phyloP scores from a whole-genome alignment of 345 rosid genomes.

The Heritiera littoralis region DNA sequence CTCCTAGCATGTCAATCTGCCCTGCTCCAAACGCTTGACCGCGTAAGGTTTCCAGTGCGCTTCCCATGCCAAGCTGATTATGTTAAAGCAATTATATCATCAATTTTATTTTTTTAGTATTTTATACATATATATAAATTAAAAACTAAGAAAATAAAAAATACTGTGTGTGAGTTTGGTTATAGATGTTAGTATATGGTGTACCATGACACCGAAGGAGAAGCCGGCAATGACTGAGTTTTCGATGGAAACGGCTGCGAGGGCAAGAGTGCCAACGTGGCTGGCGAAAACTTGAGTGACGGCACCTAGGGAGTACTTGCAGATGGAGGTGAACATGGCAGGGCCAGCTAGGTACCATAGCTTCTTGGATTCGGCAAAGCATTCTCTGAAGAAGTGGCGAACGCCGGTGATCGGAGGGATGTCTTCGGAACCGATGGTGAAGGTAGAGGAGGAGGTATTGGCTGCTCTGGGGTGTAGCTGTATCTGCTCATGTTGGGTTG shows the following conservation, averaged over 20 bases:
- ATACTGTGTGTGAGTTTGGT: too few species aligned
- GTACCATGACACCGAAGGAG: slow-evolving; percentile 83
- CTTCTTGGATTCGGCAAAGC: slow-evolving; percentile 53
- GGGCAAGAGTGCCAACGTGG: slow-evolving; percentile 68
- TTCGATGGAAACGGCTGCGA: slow-evolving; percentile 84
- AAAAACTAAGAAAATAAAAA: too few species aligned
- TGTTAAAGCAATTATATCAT: too few species aligned
- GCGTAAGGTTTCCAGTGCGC: slow-evolving; percentile 90
- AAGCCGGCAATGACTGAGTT: slow-evolving; percentile 92
- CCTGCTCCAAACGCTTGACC: slow-evolving; percentile 96
- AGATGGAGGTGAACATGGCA: slow-evolving; percentile 85
- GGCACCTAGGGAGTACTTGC: slow-evolving; percentile 90
- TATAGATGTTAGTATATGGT: too few species aligned
- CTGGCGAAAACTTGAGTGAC: slow-evolving; percentile 76
- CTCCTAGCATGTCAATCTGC: slow-evolving; percentile 78
- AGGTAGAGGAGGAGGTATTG: slow-evolving; percentile 23
- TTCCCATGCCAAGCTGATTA: slow-evolving; percentile 90
- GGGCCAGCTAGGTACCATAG: slow-evolving; percentile 93
- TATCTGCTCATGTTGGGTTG: too few species aligned
- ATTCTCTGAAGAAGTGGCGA: slow-evolving; percentile 56
- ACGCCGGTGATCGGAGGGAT: slow-evolving; percentile 56
- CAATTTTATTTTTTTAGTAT: too few species aligned
- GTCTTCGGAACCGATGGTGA: slow-evolving; percentile 49
- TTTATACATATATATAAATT: too few species aligned
- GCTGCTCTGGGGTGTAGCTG: too few species aligned